These are phyloP conservation scores for Talaromyces islandicus DNA, from an alignment of 2,329 filamentous ascomycete species.

Conservation along the genomic window DNA sequence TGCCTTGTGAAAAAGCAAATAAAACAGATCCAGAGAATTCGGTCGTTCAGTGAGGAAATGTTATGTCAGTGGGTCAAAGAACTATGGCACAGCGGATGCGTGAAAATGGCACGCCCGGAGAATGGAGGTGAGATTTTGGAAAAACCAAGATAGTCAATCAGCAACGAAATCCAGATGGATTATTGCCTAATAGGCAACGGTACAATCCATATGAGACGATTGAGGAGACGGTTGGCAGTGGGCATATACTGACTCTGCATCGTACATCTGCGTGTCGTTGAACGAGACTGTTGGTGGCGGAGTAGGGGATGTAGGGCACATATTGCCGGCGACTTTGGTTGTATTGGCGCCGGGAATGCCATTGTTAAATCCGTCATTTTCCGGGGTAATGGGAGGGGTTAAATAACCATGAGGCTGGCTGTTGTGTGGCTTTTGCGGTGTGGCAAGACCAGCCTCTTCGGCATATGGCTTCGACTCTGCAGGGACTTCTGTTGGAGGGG, in stretches of 20 bases:
- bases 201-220: conserved; percentile 29
- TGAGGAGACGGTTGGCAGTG: conserved; percentile 29
- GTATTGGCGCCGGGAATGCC: conserved; percentile 18
- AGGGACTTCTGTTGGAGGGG: conserved; percentile 33
- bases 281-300: conserved; percentile 32
- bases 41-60: conserved; percentile 5
- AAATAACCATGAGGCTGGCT: conserved; percentile 38
- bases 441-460: conserved; percentile 37
- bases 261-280: conserved; percentile 29
- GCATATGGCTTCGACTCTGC: conserved; percentile 33
- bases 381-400: conserved; percentile 44
- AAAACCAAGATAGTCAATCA: neutral
- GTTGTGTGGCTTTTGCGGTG: conserved; percentile 33
- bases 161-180: neutral
- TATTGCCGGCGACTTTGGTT: conserved; percentile 23
- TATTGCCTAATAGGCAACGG: conserved; percentile 22
- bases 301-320: conserved; percentile 33
- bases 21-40: conserved; percentile 9
- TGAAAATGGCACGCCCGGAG: conserved; percentile 4
- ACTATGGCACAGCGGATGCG: conserved; percentile 16
- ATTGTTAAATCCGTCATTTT: conserved; percentile 36
- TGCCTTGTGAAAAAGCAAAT: conserved; percentile 5
- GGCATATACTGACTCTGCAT: conserved; percentile 27
- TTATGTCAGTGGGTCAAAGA: conserved; percentile 8
- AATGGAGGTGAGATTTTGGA: neutral